Conservation (phyloP, 176 grass and related monocot genomes). For the Carex parvula region DNA sequence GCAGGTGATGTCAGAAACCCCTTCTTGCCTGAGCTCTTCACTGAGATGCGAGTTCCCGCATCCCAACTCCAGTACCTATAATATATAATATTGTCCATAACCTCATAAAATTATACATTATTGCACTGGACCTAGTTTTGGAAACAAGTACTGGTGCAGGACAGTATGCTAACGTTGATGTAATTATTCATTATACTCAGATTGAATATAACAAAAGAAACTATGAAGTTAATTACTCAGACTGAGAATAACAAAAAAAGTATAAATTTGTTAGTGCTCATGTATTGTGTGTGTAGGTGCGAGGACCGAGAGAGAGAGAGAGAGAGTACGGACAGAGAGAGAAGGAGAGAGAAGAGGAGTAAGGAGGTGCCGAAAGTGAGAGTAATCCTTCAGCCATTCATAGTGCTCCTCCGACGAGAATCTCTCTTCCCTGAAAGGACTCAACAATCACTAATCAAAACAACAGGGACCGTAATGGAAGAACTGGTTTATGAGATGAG, state of each 20-base stretch:
- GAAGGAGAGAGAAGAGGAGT: conserved; percentile 65
- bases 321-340: conserved; percentile 42
- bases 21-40: conserved; percentile 65
- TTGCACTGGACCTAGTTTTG: not conserved
- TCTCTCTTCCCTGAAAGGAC: conserved; percentile 55
- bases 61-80: conserved; percentile 71
- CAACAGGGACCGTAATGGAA: not conserved
- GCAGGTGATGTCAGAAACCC: conserved; percentile 73
- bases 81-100: not conserved
- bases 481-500: not conserved
- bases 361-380: conserved; percentile 89
- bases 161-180: not conserved
- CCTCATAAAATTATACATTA: not conserved
- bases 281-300: conserved; percentile 24
- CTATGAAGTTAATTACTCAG: not conserved
- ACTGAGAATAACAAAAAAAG: not conserved
- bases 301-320: not conserved
- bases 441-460: not conserved
- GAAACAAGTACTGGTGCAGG: not conserved
- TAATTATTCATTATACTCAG: not conserved
- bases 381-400: conserved; percentile 93
- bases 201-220: not conserved
- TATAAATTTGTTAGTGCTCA: not conserved
- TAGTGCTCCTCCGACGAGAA: conserved; percentile 92
- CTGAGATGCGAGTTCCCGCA: conserved; percentile 76